Evolutionary conservation across 768 basidiomycete species (phyloP).

Genomic region (Pisolithus orientalis): DNA sequence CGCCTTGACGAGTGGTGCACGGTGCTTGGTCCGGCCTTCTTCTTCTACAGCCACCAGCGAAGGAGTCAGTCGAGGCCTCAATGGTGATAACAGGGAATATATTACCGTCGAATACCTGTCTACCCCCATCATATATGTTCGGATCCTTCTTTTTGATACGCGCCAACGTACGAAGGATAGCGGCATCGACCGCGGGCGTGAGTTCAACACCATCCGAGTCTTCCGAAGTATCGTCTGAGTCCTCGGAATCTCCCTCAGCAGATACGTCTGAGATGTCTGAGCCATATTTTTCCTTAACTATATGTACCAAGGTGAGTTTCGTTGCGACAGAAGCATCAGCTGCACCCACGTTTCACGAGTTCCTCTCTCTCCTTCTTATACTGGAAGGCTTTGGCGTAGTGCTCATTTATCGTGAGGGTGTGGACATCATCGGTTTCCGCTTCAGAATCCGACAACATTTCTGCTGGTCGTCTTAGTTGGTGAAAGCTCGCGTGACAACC

Average conservation of each 20-base stretch:
- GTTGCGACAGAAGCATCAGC: neutral
- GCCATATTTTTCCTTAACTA: conserved; percentile 86
- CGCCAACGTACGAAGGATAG: conserved; percentile 86
- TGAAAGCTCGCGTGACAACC: too few species aligned
- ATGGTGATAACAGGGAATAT: neutral
- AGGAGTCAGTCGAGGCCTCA: neutral
- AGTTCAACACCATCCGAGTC: conserved; percentile 95
- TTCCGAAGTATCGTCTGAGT: conserved; percentile 76
- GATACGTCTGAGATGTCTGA: conserved; percentile 46
- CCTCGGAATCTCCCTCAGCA: conserved; percentile 35
- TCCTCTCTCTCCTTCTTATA: conserved; percentile 83
- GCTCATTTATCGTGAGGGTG: conserved; percentile 63
- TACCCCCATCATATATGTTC: conserved; percentile 67
- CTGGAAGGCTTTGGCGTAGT: conserved; percentile 78
- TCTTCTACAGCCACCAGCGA: conserved; percentile 48
- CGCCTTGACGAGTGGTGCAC: conserved; percentile 14
- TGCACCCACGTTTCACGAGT: conserved; percentile 60
- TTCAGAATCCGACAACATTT: conserved; percentile 48
- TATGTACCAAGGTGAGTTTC: neutral
- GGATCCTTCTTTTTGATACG: conserved; percentile 81
- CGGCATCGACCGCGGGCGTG: conserved; percentile 89
- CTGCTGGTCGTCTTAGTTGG: too few species aligned
- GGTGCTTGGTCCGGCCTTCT: conserved; percentile 35
- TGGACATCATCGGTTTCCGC: conserved; percentile 37
- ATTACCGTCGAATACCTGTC: conserved; percentile 77